Percentiles rank a stretch among this genome's conserved stretches.
phyloP scores from a whole-genome alignment of 306 rosid species.

The Quercus alba region DNA sequence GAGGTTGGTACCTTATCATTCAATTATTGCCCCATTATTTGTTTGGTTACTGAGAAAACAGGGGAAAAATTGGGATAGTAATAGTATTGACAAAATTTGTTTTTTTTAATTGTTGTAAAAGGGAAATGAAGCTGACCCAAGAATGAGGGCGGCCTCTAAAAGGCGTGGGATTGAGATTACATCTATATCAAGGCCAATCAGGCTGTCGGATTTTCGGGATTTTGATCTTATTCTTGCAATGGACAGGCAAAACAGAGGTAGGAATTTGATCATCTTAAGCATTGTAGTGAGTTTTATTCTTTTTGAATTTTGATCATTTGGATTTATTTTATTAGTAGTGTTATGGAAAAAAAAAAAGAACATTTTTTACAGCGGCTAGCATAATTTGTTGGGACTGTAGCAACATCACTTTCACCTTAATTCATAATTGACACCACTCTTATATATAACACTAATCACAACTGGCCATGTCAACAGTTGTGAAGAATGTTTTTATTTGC shows the following conservation, averaged over 20 bases:
- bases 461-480: no score
- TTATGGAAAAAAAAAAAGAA: no score
- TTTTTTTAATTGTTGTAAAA: slow-evolving; percentile 18
- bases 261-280: background rate
- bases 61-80: background rate
- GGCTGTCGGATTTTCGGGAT: slow-evolving; percentile 70
- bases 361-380: no score
- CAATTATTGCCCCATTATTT: background rate
- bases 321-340: no score
- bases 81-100: background rate
- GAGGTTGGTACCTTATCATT: slow-evolving; percentile 40
- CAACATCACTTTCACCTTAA: no score
- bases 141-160: slow-evolving; percentile 90
- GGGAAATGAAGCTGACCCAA: slow-evolving; percentile 90
- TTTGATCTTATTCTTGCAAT: slow-evolving; percentile 91
- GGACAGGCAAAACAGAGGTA: slow-evolving; percentile 86
- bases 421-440: no score
- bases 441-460: no score
- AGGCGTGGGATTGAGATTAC: slow-evolving; percentile 79
- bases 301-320: background rate
- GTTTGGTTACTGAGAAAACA: background rate
- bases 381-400: no score
- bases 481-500: no score
- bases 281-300: slow-evolving; percentile 3
- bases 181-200: slow-evolving; percentile 79